These are phyloP conservation scores for Hypoxylon intermedium DNA, from an alignment of 495 filamentous ascomycete species.

Conservation along the genomic window DNA sequence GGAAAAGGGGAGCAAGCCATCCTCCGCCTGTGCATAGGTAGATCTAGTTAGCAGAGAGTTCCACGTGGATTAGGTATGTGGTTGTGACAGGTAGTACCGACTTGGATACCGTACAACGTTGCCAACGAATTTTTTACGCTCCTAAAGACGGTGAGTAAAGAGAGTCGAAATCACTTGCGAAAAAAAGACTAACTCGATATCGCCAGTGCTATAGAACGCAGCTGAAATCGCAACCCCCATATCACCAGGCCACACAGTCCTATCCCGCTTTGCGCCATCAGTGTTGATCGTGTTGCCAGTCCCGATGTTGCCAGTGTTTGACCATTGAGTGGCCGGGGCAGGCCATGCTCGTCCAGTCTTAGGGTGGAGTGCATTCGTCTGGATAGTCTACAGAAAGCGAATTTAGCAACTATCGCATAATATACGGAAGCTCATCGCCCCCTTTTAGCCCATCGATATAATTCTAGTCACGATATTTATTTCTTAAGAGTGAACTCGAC, in stretches of 20 bases:
- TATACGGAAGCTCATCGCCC: no score
- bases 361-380: conserved; percentile 64
- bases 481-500: background rate
- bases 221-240: conserved; percentile 67
- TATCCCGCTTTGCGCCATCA: conserved; percentile 66
- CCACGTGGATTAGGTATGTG: background rate
- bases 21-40: conserved; percentile 27
- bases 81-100: conserved; percentile 21
- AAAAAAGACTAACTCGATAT: conserved; percentile 51
- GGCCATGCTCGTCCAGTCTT: conserved; percentile 62
- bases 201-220: conserved; percentile 64
- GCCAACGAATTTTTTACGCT: conserved; percentile 68
- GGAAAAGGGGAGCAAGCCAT: conserved; percentile 54
- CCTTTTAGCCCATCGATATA: no score
- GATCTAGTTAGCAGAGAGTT: conserved; percentile 24
- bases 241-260: conserved; percentile 65
- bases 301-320: conserved; percentile 59
- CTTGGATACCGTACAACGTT: conserved; percentile 66
- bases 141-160: conserved; percentile 23
- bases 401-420: background rate
- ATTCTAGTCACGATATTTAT: no score
- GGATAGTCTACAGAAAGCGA: conserved; percentile 52
- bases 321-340: conserved; percentile 59
- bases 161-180: background rate
- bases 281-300: conserved; percentile 52